Evolutionary conservation across 1,139 yeast species (phyloP), one percentile per base, ranked within the genome.

Genomic region (Maudiozyma humilis): DNA sequence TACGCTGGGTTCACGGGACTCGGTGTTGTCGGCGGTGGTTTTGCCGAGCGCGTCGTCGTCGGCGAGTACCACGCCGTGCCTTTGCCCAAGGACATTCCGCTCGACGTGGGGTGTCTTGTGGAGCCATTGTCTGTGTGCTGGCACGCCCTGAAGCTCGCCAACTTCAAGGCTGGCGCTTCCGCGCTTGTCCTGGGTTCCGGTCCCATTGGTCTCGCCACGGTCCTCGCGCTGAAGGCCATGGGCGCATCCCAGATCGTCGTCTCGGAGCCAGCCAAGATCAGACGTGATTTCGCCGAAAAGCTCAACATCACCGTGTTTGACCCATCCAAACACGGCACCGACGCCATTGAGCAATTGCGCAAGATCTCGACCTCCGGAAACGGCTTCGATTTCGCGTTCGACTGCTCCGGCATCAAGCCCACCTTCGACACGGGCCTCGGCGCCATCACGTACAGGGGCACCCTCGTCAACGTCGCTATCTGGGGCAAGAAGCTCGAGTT

Each of bases 111-210:
- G 34, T 80, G 81, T 2, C 58, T 76, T 44, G 68, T 73, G 25
- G 79, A 76, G 55, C 81, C 81, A 13, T 57, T 76, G 33, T 62
- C 78, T 1, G 81, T 76, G 20, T 73, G 78, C 7, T 76, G 78
- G 78, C 82, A 76, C 56, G 81, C 78, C 1, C 72, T 73, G 38
- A 64, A 67, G 41, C 60, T 69, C 16, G 64, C 76, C 0, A 59
- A 60, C 10, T 67, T 75, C 51, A 20, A 20, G 13, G 29, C 38
- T 10, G 25, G 17, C 12, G 67, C 70, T 40, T 62, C 70, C 14
- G 80, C 78, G 3, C 57, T 77, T 30, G 72, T 78, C 32, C 60
- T 78, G 5, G 81, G 83, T 32, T 75, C 78, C 36, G 84, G 83
- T 3, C 82, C 83, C 19, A 77, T 78, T 55, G 84, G 83, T 2